phyloP scores from a whole-genome alignment of 352 stramenopile genomes.

The Globisporangium yorkense region DNA sequence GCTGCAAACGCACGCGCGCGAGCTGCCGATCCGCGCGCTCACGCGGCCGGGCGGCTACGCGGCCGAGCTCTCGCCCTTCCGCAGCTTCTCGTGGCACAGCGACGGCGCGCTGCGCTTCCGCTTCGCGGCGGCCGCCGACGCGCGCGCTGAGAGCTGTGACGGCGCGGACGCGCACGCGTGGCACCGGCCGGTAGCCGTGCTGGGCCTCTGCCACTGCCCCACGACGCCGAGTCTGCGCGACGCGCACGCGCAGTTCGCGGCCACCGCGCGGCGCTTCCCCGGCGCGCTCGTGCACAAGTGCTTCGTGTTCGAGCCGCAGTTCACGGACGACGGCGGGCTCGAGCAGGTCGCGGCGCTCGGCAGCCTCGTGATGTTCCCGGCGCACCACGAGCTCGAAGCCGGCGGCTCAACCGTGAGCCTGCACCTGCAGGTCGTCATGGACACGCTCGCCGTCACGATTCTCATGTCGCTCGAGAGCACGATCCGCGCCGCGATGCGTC shows the following conservation, averaged over 20 bases:
- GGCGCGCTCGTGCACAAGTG: constrained; percentile 74
- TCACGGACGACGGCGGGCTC: constrained; percentile 42
- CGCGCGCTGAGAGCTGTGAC: constrained; percentile 41
- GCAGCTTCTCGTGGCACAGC: constrained; percentile 61
- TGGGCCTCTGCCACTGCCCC: constrained; percentile 79
- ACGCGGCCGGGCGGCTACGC: constrained; percentile 73
- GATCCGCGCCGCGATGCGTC: constrained; percentile 52
- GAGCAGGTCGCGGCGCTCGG: constrained; percentile 48
- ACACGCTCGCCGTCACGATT: constrained; percentile 76
- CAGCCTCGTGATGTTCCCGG: constrained; percentile 81
- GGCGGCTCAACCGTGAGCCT: constrained; percentile 73
- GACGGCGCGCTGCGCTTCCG: constrained; percentile 48
- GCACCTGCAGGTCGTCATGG: constrained; percentile 75
- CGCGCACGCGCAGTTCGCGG: constrained; percentile 63
- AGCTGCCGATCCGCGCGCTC: constrained; percentile 58
- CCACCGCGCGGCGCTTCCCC: constrained; percentile 56
- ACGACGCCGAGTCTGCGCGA: constrained; percentile 46
- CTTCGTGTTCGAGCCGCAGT: constrained; percentile 81
- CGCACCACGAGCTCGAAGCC: constrained; percentile 57
- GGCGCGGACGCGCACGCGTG: constrained; percentile 74
- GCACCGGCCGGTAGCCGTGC: constrained; percentile 59
- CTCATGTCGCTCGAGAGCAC: constrained; percentile 80
- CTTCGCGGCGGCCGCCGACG: constrained; percentile 61
- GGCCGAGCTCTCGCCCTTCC: constrained; percentile 78
- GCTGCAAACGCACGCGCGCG: constrained; percentile 36